A percentile compares a stretch with the other conserved stretches of the same genome.
Conservation (phyloP, 768 basidiomycete species). For the Pulveroboletus sp. region DNA sequence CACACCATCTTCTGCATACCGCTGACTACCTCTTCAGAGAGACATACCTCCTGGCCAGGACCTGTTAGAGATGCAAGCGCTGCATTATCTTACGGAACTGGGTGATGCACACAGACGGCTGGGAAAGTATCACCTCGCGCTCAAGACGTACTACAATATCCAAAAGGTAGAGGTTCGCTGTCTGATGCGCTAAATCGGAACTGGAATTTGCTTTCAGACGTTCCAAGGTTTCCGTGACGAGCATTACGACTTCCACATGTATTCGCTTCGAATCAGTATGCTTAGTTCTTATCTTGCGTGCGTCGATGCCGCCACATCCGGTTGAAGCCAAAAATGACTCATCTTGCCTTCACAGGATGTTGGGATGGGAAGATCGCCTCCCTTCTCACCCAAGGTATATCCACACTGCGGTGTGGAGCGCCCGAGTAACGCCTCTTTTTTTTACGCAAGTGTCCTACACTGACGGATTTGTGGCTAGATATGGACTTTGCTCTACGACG, state of each 20-base stretch:
- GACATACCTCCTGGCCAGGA: conserved; percentile 77
- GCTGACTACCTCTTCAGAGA: conserved; percentile 55
- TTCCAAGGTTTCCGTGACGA: conserved; percentile 91
- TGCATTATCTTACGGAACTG: conserved; percentile 81
- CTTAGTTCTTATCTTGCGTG: conserved; percentile 83
- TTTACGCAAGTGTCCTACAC: conserved; percentile 9
- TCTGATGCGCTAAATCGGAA: neutral
- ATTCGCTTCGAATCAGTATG: conserved; percentile 85
- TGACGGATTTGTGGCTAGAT: conserved; percentile 45
- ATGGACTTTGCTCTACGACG: conserved; percentile 65
- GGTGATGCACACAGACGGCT: conserved; percentile 63
- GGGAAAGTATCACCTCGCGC: conserved; percentile 67
- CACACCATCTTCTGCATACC: neutral
- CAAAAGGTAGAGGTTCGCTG: conserved; percentile 49
- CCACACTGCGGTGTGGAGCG: conserved; percentile 63
- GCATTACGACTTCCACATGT: conserved; percentile 97
- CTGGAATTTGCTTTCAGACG: conserved; percentile 38
- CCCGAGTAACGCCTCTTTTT: conserved; percentile 44
- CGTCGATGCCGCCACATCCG: conserved; percentile 21
- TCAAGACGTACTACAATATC: conserved; percentile 80
- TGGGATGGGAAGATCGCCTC: conserved; percentile 78
- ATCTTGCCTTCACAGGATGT: conserved; percentile 44
- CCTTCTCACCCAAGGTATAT: conserved; percentile 75
- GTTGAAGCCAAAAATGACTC: neutral
- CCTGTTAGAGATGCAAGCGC: conserved; percentile 92